These are phyloP conservation scores for Camelina laxa DNA, from an alignment of 345 rosid species.

Conservation along the genomic window DNA sequence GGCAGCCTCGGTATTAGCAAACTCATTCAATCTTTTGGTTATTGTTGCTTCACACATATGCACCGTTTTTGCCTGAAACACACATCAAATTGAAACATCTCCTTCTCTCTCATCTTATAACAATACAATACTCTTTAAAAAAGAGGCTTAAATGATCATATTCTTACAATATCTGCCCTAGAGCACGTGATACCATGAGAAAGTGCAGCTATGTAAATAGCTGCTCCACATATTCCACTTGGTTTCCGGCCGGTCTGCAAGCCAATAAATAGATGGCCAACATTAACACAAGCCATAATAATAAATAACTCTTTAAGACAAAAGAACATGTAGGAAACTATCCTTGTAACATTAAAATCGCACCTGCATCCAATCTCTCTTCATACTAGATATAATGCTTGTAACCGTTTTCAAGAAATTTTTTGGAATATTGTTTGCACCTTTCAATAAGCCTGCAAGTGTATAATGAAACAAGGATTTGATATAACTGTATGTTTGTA, in stretches of 20 bases:
- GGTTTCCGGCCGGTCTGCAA: conserved; percentile 95
- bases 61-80: conserved; percentile 49
- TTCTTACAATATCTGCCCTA: conserved; percentile 73
- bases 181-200: conserved; percentile 74
- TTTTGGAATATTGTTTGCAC: conserved; percentile 16
- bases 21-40: conserved; percentile 83
- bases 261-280: conserved; percentile 4
- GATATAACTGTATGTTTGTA: conserved; percentile 12
- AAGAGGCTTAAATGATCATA: not conserved
- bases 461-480: not conserved
- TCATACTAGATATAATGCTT: conserved; percentile 87
- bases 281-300: conserved; percentile 14
- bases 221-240: conserved; percentile 97
- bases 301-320: conserved; percentile 26
- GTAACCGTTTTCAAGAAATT: conserved; percentile 55
- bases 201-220: conserved; percentile 80
- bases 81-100: not conserved
- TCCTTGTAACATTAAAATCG: conserved; percentile 12
- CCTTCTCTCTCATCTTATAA: conserved; percentile 3
- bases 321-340: not conserved
- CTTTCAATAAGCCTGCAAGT: conserved; percentile 65
- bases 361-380: conserved; percentile 98
- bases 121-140: not conserved
- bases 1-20: conserved; percentile 82
- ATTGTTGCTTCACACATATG: conserved; percentile 92